phyloP scores from a whole-genome alignment of 768 basidiomycete species.

The Rhodotorula kratochvilovae region DNA sequence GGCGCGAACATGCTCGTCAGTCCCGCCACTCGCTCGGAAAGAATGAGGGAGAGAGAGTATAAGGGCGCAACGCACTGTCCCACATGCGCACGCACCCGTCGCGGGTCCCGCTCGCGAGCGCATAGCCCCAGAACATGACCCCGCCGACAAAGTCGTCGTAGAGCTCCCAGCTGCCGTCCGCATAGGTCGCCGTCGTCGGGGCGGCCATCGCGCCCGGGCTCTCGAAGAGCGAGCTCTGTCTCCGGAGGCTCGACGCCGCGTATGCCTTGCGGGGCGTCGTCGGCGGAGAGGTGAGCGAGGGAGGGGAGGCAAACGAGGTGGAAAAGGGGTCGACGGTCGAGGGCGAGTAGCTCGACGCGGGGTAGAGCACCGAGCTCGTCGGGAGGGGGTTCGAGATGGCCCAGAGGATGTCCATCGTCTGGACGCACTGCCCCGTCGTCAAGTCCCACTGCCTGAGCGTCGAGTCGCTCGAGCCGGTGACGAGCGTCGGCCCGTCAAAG shows the following conservation, averaged over 20 bases:
- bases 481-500: conserved; percentile 88
- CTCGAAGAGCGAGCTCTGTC: conserved; percentile 50
- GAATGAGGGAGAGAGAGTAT: not conserved
- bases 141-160: conserved; percentile 97
- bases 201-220: conserved; percentile 19
- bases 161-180: conserved; percentile 88
- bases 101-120: conserved; percentile 90
- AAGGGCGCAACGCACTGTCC: conserved; percentile 71
- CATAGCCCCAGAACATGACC: conserved; percentile 98
- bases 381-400: conserved; percentile 84
- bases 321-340: conserved; percentile 30
- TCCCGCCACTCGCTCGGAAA: not conserved
- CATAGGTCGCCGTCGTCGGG: conserved; percentile 71
- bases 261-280: conserved; percentile 19
- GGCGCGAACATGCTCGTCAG: too few relatives aligned
- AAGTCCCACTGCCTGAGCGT: conserved; percentile 98
- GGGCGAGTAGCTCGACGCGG: conserved; percentile 31
- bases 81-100: conserved; percentile 98
- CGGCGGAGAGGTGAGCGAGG: conserved; percentile 3
- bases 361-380: conserved; percentile 23
- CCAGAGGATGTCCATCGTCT: conserved; percentile 99
- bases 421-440: conserved; percentile 91
- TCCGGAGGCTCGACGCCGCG: conserved; percentile 44
- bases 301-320: not conserved
- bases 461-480: conserved; percentile 96